Base-by-base conservation (phyloP, 352 stramenopile genomes). In the Phytophthora podocarpi region DNA sequence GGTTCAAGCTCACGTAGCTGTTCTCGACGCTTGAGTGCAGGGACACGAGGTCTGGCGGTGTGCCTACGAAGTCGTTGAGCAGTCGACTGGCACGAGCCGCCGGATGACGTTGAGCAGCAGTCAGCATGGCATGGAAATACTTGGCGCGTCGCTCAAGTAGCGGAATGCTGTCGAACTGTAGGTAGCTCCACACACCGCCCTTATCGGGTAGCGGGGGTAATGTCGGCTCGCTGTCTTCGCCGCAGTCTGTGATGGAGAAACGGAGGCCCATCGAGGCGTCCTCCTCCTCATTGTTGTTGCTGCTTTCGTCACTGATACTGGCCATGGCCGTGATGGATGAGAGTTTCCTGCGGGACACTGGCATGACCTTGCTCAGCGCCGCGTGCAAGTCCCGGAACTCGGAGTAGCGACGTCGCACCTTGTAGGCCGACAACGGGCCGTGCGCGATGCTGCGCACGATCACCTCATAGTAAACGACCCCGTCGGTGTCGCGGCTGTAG, bases 391-490 rank as follows among this genome's bases (percentile, higher is more conserved):
- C 72, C 9, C 69, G 72, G 50, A 92, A 92, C 59, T 92, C 82
- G 4, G 82, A 90, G 71, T 89, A 92, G 4, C 82, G 80, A 10
- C 82, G 82, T 18, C 82, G 77, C 30, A 92, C 82, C 54, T 90
- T 92, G 72, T 90, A 92, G 11, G 82, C 79, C 0, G 82, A 92
- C 6, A 92, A 67, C n/a, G 82, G 82, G 0, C 82, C 82, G 56
- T 89, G 76, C 8, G 77, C 67, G 2, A 62, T 73, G 6, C 77
- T 89, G 36, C 79, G 68, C 46, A 92, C 77, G 27, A 90, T 80
- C 54, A 92, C 86, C 60, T 92, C 82, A 49, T 92, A 92, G 64
- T 90, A 92, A 13, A 90, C 79, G 43, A 92, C 60, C 15, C 80
- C 82, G 63, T 92, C 82, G 1, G 78, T 82, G 54, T 89, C 82